These are phyloP conservation scores for Sclerotinia borealis DNA, from an alignment of 2,329 filamentous ascomycete species.

Conservation along the genomic window DNA sequence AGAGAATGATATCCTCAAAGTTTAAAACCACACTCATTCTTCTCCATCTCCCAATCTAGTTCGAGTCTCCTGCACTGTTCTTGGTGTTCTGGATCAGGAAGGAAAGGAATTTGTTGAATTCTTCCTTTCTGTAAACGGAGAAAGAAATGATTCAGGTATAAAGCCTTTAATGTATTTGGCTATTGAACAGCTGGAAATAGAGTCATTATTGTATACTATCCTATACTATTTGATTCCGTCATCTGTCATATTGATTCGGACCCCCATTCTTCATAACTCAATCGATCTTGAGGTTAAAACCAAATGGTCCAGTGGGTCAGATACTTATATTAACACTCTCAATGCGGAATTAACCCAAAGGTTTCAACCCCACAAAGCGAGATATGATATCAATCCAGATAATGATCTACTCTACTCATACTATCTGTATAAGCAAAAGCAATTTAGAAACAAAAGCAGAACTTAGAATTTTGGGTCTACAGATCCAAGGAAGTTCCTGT, in stretches of 20 bases:
- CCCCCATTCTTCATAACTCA: neutral
- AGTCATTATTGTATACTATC: neutral
- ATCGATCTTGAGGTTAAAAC: neutral
- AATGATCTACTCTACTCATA: neutral
- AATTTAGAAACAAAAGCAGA: neutral
- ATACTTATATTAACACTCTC: neutral
- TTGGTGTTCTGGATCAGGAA: neutral
- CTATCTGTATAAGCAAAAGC: neutral
- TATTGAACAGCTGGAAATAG: neutral
- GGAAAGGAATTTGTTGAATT: neutral
- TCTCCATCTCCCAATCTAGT: neutral
- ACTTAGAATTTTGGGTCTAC: no score
- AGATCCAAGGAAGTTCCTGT: no score
- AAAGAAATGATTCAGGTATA: neutral
- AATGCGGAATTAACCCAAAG: neutral
- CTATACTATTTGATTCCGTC: neutral
- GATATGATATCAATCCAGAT: neutral
- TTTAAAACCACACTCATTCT: neutral
- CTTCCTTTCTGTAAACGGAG: neutral
- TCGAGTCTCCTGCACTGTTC: neutral
- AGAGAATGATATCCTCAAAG: no score
- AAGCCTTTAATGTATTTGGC: neutral
- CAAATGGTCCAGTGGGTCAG: constrained; percentile 1
- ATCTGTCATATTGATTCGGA: neutral
- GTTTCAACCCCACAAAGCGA: neutral